A percentile compares a stretch with the other conserved stretches of the same genome.
Conservation (phyloP, 208 protist genomes). For the Leptomonas pyrrhocoris region DNA sequence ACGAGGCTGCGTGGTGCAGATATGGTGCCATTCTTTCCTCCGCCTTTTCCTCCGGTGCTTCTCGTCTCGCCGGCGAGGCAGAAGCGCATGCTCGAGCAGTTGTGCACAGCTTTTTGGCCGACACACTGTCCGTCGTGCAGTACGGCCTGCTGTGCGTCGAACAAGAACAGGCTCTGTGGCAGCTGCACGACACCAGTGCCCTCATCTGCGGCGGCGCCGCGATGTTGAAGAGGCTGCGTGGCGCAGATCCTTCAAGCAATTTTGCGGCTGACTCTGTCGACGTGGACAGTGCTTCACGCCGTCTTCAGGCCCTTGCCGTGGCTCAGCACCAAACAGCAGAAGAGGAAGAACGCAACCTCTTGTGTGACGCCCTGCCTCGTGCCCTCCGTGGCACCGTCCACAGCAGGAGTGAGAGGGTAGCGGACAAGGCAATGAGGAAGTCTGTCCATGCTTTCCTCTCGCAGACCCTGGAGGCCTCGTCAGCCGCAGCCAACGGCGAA, state of each 20-base stretch:
- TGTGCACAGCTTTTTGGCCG: slow-evolving; percentile 42
- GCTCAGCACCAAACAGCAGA: not conserved
- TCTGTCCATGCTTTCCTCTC: not conserved
- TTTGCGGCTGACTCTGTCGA: not conserved
- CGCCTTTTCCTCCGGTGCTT: not conserved
- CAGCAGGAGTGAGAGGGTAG: no score
- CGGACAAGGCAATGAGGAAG: not conserved
- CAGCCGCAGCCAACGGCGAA: not conserved
- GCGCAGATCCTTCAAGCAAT: not conserved
- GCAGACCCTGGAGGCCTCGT: not conserved
- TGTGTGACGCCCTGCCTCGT: slow-evolving; percentile 1
- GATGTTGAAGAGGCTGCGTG: not conserved
- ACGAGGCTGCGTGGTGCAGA: slow-evolving; percentile 29
- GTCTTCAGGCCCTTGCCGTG: slow-evolving; percentile 3
- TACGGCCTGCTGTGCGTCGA: slow-evolving; percentile 41
- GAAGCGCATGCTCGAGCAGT: slow-evolving; percentile 1
- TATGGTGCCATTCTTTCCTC: not conserved
- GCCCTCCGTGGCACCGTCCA: not conserved
- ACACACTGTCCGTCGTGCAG: slow-evolving; percentile 44
- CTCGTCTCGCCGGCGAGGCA: not conserved
- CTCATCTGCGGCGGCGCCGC: slow-evolving; percentile 9
- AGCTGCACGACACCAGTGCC: slow-evolving; percentile 25
- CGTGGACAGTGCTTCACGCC: not conserved
- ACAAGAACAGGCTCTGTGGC: slow-evolving; percentile 28
- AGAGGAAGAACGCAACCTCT: not conserved